Base-by-base conservation (phyloP, 1,284 basidiomycete genomes). In the Cutaneotrichosporon arboriforme region DNA sequence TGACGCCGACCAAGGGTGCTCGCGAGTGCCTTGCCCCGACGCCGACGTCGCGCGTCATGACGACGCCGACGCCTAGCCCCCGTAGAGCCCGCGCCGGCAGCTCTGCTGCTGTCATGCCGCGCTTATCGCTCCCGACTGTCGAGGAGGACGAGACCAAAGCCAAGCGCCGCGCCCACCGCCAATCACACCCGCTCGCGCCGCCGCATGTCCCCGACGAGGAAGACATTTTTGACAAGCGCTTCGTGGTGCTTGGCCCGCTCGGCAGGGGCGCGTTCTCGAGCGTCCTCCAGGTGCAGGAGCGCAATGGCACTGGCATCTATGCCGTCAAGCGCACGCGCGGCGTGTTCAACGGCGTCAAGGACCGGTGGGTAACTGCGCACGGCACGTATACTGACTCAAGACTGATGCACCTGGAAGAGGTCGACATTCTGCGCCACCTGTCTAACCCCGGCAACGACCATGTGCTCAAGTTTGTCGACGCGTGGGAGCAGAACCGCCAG, bases 211-310 rank as follows among this genome's bases (percentile, higher is more conserved):
- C 64, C 31, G 54, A 54, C 4, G 63, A 62, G 18, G 68, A 72
- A 39, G 73, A 76, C 55, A 55, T 75, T 13, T 76, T 75, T 44
- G 74, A 76, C 45, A 61, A 59, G 43, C 60, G 66, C 41, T 97
- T 96, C 69, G 80, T 84, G 22, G 84, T 88, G 54, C 77, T 90
- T 31, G 86, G 89, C 53, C 83, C 86, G 62, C 80, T 97, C 17
- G 96, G 96, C 4, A 84, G 86, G 52, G 96, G 96, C 15, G 90
- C 94, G 67, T 98, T 97, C 76, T 92, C 91, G 38, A 87, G 88
- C 62, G 94, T 92, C 13, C 84, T 93, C 75, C 94, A 92, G 76
- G 94, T 91, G 8, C 81, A 83, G 58, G 82, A 84, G 63, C 84
- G 87, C 71, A 74, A 79, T 56, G 81, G 73, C 1, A 72, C 75